Evolutionary conservation across 179 eudicot genomes (phyloP), one percentile per base, ranked within the genome.

Genomic region (Spinacia oleracea): DNA sequence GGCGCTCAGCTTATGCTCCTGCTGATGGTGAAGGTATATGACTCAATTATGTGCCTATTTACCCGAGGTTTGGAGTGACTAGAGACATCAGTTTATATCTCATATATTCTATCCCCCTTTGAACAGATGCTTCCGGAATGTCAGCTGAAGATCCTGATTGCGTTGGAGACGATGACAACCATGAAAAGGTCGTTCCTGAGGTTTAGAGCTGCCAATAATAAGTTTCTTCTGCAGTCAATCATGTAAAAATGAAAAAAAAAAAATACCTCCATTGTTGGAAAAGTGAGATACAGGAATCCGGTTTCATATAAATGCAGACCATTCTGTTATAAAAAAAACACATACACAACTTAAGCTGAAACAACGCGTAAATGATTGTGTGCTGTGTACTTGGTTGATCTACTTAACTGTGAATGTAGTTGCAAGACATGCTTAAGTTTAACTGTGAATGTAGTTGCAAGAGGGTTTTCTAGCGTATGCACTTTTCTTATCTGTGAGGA

Each of bases 1-100:
- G 91, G 70, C 92, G 88, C 73, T 89, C 91, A 55, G 82, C 87
- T 65, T 89, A 87, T 74, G 89, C 92, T 53, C 87, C 88, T 50
- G 59, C 84, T 16, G 89, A 86, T 67, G 84, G 42, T 60, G 91
- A 92, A 88, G 97, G 91, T 90, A 79, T 77, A 27, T 10, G 34
- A 10, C 34, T 11, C 16, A 14, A 40, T 23, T 25, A 62, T 43
- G 51, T 31, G 42, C 58, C 60, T 65, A n/a, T 16, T 55, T 50
- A 25, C 50, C 31, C 50, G 50, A 51, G 66, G 31, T 75, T 32
- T 77, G 35, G 21, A 16, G 35, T 66, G 32, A 25, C 27, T 75
- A 46, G 16, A 21, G 1, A 29, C 32, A 50, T 58, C 23, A 15
- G 15, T n/a, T 53, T 46, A 38, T 43, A 12, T 21, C 9, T 53